Percentiles rank a stretch among this genome's conserved stretches.
These are phyloP conservation scores for Hirsutella minnesotensis DNA, from an alignment of 2,329 filamentous ascomycete genomes.

Conservation along the genomic window DNA sequence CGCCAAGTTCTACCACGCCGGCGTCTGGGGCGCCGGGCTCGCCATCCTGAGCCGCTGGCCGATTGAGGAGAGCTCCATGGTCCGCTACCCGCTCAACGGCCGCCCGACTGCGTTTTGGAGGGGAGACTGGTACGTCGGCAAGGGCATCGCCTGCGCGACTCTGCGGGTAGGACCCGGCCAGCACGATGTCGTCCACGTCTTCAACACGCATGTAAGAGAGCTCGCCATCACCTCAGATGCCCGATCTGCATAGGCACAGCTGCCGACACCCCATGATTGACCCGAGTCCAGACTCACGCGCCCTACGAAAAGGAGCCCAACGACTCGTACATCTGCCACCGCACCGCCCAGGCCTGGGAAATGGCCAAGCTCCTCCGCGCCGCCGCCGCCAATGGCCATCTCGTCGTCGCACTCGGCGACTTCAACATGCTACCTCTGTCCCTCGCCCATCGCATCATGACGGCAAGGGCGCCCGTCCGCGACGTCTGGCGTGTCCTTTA, in stretches of 20 bases:
- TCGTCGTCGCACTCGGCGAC: constrained; percentile 80
- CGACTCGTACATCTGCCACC: constrained; percentile 83
- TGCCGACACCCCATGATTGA: too few relatives aligned
- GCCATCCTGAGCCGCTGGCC: constrained; percentile 88
- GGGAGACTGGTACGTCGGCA: constrained; percentile 94
- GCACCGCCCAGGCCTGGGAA: constrained; percentile 89
- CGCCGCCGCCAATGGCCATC: constrained; percentile 66
- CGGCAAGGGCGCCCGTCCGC: constrained; percentile 60
- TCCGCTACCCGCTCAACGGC: constrained; percentile 80
- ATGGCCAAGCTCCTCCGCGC: constrained; percentile 79
- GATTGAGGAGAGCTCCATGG: constrained; percentile 80
- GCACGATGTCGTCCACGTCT: constrained; percentile 70
- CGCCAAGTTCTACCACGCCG: constrained; percentile 86
- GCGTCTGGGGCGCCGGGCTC: constrained; percentile 79
- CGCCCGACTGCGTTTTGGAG: constrained; percentile 87
- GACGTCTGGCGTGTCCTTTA: constrained; percentile 81
- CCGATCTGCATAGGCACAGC: too few relatives aligned
- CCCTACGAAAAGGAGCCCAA: constrained; percentile 71
- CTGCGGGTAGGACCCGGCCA: constrained; percentile 56
- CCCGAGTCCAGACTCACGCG: constrained; percentile 49
- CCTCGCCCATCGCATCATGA: constrained; percentile 73
- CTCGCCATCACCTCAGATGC: not conserved
- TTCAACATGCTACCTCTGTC: constrained; percentile 94
- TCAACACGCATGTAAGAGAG: constrained; percentile 68
- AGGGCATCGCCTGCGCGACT: constrained; percentile 76